Conservation (phyloP, 2,329 filamentous ascomycete genomes). For the Cordyceps militaris region DNA sequence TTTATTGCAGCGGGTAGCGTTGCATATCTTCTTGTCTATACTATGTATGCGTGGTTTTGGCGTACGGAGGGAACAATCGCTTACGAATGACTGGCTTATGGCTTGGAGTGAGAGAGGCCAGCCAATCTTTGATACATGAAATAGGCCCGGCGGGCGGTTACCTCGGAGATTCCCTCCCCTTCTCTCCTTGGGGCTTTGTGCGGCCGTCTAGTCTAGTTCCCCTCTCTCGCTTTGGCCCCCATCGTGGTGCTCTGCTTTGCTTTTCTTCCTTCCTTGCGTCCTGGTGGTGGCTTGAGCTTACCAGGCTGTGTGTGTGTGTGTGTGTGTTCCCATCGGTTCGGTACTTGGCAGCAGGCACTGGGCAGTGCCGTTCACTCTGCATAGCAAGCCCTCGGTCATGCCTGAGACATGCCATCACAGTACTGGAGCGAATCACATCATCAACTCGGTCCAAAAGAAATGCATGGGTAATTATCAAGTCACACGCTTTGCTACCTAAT, state of each 20-base stretch:
- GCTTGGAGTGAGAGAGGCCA: too few relatives aligned
- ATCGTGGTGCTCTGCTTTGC: background rate
- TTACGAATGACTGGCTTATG: too few relatives aligned
- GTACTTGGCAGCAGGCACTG: background rate
- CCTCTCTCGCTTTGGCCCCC: background rate
- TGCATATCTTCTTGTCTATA: too few relatives aligned
- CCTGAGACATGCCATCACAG: background rate
- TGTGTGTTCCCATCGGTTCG: background rate
- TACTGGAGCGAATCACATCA: background rate
- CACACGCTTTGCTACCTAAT: slow-evolving; percentile 5
- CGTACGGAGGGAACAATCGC: too few relatives aligned
- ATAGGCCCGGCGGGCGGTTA: too few relatives aligned
- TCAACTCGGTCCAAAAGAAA: background rate
- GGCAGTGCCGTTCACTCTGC: background rate
- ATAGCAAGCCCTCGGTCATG: background rate
- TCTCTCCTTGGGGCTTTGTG: background rate
- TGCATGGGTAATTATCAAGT: background rate
- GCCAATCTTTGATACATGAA: too few relatives aligned
- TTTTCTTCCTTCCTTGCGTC: background rate
- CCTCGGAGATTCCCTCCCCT: too few relatives aligned
- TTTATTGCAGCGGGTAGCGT: too few relatives aligned
- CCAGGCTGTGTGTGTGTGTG: too few relatives aligned
- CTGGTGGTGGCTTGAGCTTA: slow-evolving; percentile 1
- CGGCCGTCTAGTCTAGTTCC: background rate
- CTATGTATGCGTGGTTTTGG: too few relatives aligned